These are phyloP conservation scores for Manihot esculenta DNA, from an alignment of 441 rosid species.

Conservation along the genomic window DNA sequence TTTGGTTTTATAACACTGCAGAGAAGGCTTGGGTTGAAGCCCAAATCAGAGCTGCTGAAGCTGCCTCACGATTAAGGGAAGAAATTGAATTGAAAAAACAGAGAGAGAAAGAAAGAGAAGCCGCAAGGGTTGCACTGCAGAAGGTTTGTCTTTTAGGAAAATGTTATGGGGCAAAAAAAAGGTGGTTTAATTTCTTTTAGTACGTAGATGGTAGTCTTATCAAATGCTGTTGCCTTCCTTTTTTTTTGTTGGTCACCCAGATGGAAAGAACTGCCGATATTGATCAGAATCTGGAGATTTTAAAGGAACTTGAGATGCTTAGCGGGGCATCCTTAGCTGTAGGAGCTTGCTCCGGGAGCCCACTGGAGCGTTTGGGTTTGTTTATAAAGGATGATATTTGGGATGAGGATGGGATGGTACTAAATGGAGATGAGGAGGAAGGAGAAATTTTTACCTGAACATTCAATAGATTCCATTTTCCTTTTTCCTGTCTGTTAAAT, in stretches of 20 bases:
- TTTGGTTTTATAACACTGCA: conserved; percentile 26
- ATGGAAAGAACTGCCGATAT: conserved; percentile 62
- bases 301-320: conserved; percentile 57
- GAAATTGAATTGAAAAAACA: conserved; percentile 54
- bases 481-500: too few relatives aligned
- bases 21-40: conserved; percentile 73
- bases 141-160: conserved; percentile 33
- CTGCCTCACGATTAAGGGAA: conserved; percentile 49
- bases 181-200: background rate
- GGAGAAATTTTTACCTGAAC: conserved; percentile 20
- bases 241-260: conserved; percentile 25
- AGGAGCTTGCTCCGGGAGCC: conserved; percentile 22
- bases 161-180: background rate
- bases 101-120: conserved; percentile 63
- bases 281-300: conserved; percentile 45
- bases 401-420: conserved; percentile 19
- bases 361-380: conserved; percentile 36
- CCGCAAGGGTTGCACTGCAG: conserved; percentile 59
- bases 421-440: conserved; percentile 24
- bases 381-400: conserved; percentile 21
- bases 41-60: conserved; percentile 61
- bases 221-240: background rate
- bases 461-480: too few relatives aligned
- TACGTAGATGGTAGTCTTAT: background rate
- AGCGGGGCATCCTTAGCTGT: conserved; percentile 43